A percentile compares a stretch with the other conserved stretches of the same genome.
Evolutionary conservation across 805 yeast species (phyloP).

Genomic region (Scheffersomyces stipitis): DNA sequence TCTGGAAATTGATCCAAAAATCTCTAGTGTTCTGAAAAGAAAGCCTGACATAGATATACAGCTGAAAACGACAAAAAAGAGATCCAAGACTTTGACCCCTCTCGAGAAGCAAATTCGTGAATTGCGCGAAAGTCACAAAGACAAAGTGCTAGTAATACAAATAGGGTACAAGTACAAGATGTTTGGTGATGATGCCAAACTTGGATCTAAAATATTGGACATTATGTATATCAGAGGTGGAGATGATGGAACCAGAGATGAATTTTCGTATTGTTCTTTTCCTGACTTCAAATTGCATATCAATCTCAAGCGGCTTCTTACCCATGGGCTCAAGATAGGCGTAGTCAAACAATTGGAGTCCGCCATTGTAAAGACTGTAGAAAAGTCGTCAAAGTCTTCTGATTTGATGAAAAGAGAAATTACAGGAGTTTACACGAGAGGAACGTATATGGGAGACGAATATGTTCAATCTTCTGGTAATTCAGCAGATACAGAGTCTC

Average conservation of each 20-base stretch:
- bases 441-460: slow-evolving; percentile 75
- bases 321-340: slow-evolving; percentile 77
- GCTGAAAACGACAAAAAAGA: slow-evolving; percentile 1
- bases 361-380: slow-evolving; percentile 65
- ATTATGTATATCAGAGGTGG: slow-evolving; percentile 76
- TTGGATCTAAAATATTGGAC: slow-evolving; percentile 63
- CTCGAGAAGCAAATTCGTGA: slow-evolving; percentile 75
- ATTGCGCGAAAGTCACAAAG: slow-evolving; percentile 58
- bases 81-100: slow-evolving; percentile 48
- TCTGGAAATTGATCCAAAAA: slow-evolving; percentile 6
- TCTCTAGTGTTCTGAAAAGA: slow-evolving; percentile 3
- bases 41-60: not conserved
- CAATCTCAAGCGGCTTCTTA: slow-evolving; percentile 72
- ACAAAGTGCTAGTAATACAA: slow-evolving; percentile 76
- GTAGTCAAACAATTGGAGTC: slow-evolving; percentile 85
- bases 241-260: slow-evolving; percentile 45
- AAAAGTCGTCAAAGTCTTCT: slow-evolving; percentile 41
- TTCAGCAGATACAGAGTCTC: slow-evolving; percentile 27
- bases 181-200: slow-evolving; percentile 79
- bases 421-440: slow-evolving; percentile 73
- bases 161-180: slow-evolving; percentile 92
- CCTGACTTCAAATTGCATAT: slow-evolving; percentile 76
- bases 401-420: slow-evolving; percentile 66
- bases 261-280: slow-evolving; percentile 80
- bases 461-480: slow-evolving; percentile 7